phyloP scores from a whole-genome alignment of 257 asterid species.

The Solanum gracilifrons region DNA sequence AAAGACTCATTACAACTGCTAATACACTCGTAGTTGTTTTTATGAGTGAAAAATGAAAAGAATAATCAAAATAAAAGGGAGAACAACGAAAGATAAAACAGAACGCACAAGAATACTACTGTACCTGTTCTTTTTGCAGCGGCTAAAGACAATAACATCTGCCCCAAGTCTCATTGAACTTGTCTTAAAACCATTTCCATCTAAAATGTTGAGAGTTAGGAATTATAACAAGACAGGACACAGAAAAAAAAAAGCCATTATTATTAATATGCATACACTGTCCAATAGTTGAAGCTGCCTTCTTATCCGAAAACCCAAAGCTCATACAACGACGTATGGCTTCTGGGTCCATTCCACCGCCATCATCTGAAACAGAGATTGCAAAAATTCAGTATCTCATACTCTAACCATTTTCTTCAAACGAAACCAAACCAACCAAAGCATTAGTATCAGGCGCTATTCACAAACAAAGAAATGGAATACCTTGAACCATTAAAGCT shows the following conservation, averaged over 20 bases:
- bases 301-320: slow-evolving; percentile 89
- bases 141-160: slow-evolving; percentile 85
- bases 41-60: neutral
- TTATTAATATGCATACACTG: slow-evolving; percentile 38
- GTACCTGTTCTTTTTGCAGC: slow-evolving; percentile 42
- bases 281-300: slow-evolving; percentile 64
- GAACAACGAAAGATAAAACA: neutral
- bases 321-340: slow-evolving; percentile 84
- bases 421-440: neutral
- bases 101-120: neutral
- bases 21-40: neutral
- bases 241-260: neutral
- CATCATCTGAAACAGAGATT: slow-evolving; percentile 52
- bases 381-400: slow-evolving; percentile 7
- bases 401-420: slow-evolving; percentile 1
- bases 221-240: neutral
- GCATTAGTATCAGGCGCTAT: neutral
- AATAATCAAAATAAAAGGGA: neutral
- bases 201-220: slow-evolving; percentile 40
- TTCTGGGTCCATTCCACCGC: slow-evolving; percentile 91
- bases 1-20: neutral
- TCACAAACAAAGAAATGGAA: slow-evolving; percentile 1
- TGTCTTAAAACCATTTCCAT: slow-evolving; percentile 98
- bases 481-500: slow-evolving; percentile 83
- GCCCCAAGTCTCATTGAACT: slow-evolving; percentile 98